Evolutionary conservation across 768 basidiomycete genomes (phyloP).

Genomic region (Amanita subjunquillea): DNA sequence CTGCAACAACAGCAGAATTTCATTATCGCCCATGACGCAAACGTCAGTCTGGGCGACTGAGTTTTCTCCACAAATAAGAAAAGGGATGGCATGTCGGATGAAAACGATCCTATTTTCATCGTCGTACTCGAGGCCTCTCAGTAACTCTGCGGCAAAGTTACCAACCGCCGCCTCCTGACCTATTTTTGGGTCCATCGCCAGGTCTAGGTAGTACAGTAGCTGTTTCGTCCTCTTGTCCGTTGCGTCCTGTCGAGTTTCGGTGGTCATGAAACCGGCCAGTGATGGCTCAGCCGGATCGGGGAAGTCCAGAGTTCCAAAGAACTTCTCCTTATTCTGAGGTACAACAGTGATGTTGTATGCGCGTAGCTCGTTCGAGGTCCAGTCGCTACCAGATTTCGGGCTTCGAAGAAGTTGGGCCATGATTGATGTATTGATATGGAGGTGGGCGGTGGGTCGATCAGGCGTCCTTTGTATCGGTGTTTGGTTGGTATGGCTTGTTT

Average conservation of each 20-base stretch:
- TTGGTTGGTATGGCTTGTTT: no score
- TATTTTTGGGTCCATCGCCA: slow-evolving; percentile 12
- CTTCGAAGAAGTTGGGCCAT: slow-evolving; percentile 7
- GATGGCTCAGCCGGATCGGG: slow-evolving; percentile 10
- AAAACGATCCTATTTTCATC: slow-evolving; percentile 12
- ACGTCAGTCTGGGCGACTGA: slow-evolving; percentile 13
- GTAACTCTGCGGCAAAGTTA: slow-evolving; percentile 13
- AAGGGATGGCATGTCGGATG: slow-evolving; percentile 9
- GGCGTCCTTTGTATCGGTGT: no score
- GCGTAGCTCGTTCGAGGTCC: slow-evolving; percentile 15
- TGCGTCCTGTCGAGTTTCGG: slow-evolving; percentile 11
- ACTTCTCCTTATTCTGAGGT: slow-evolving; percentile 10
- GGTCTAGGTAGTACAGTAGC: slow-evolving; percentile 13
- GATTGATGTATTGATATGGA: no score
- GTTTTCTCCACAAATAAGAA: slow-evolving; percentile 14
- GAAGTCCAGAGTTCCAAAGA: slow-evolving; percentile 12
- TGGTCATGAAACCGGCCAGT: slow-evolving; percentile 10
- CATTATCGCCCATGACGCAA: slow-evolving; percentile 14
- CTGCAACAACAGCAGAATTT: slow-evolving; percentile 14
- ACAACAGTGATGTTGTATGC: slow-evolving; percentile 12
- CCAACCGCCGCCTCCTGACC: slow-evolving; percentile 16
- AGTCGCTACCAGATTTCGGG: slow-evolving; percentile 16
- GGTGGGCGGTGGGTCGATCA: no score
- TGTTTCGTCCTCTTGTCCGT: slow-evolving; percentile 12
- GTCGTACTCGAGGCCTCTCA: slow-evolving; percentile 12